Evolutionary conservation across 495 filamentous ascomycete species (phyloP), one percentile per base, ranked within the genome.

Genomic region (Hypoxylon crocopeplum): DNA sequence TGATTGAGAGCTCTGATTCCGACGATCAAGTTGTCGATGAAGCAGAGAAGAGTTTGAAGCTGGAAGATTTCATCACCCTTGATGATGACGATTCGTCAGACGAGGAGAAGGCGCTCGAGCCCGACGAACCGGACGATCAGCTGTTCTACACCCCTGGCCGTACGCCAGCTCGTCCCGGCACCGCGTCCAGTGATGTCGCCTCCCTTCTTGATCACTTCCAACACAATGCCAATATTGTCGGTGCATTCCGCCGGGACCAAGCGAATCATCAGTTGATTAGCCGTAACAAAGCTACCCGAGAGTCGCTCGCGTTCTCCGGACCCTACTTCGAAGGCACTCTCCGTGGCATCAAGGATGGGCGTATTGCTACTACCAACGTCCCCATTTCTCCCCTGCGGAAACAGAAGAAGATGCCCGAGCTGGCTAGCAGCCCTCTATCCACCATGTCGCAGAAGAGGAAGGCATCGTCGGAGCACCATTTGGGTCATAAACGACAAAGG

Each of bases 181-280:
- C 73, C 42, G 73, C 81, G 34, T 81, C 71, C 37, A 84, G 81
- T 67, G 79, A 79, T 33, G 80, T 84, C 47, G 50, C 72, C 4
- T 66, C 65, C 13, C 67, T 80, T 70, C 76, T 92, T 30, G 84
- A 84, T 47, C 89, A 91, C 52, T 84, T 92, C 48, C 84, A 88
- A 36, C 71, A 70, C 47, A 78, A 81, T 61, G 77, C 82, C 36
- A 83, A 85, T 46, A 80, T 86, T 30, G 88, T 92, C 54, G 88
- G 87, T 25, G 87, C 89, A 6, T 94, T 93, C 76, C 88, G 89
- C 33, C 84, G 84, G 30, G 89, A 92, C 66, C 88, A 93, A 69
- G 84, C 84, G 66, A 85, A 86, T 53, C 87, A 89, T 66, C 82
- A 88, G 59, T 80, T 88, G 29, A 78, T 89, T 50, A 76, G 83